These are phyloP conservation scores for Terfezia claveryi DNA, from an alignment of 495 filamentous ascomycete species.

Conservation along the genomic window DNA sequence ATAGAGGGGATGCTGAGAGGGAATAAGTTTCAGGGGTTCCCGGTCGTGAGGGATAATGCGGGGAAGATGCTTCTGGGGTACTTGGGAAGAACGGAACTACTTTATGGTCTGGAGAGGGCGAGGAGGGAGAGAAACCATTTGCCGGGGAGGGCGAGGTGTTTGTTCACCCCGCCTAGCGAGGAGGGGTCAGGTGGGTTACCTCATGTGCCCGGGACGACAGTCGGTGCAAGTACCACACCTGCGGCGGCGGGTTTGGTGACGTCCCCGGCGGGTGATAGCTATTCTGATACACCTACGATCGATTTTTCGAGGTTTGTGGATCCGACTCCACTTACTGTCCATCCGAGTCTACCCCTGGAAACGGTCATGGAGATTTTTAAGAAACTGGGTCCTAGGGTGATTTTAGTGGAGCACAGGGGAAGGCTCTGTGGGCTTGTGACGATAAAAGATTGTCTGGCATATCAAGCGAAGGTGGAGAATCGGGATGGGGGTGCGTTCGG, in stretches of 20 bases:
- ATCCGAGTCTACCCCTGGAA: slow-evolving; percentile 78
- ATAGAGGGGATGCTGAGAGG: slow-evolving; percentile 46
- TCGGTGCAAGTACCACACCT: background rate
- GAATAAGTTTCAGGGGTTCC: slow-evolving; percentile 86
- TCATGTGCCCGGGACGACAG: slow-evolving; percentile 1
- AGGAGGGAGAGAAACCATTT: slow-evolving; percentile 48
- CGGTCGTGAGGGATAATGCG: slow-evolving; percentile 56
- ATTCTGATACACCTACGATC: slow-evolving; percentile 40
- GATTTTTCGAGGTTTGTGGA: slow-evolving; percentile 83
- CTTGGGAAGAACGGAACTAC: slow-evolving; percentile 82
- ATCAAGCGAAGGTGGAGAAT: slow-evolving; percentile 90
- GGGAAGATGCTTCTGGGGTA: slow-evolving; percentile 66
- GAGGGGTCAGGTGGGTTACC: background rate
- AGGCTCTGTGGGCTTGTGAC: slow-evolving; percentile 68
- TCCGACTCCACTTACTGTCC: slow-evolving; percentile 71
- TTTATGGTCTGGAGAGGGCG: slow-evolving; percentile 75
- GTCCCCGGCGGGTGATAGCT: slow-evolving; percentile 30
- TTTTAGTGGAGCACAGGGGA: slow-evolving; percentile 79
- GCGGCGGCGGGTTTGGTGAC: background rate
- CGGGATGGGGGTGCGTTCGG: slow-evolving; percentile 30
- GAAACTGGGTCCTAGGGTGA: slow-evolving; percentile 88
- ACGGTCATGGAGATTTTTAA: slow-evolving; percentile 98
- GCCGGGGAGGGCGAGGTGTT: slow-evolving; percentile 39
- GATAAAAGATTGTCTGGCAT: slow-evolving; percentile 92
- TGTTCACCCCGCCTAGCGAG: slow-evolving; percentile 40